Evolutionary conservation across 2,329 filamentous ascomycete species (phyloP), one percentile per base, ranked within the genome.

Genomic region (Endoconidiophora polonica): DNA sequence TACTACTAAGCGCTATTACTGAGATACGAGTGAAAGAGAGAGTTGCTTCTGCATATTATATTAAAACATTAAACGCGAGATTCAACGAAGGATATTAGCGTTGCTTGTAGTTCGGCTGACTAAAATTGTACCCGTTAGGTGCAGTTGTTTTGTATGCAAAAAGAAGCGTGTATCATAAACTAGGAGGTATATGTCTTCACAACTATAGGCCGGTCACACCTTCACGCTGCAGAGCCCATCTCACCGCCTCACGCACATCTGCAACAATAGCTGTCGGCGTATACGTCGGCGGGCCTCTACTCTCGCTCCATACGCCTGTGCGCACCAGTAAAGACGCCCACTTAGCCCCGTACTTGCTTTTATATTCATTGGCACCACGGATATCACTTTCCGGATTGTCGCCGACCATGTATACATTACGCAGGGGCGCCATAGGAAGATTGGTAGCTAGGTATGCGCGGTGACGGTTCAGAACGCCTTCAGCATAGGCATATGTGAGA

Each of bases 381-480:
- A 98, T 94, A 62, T 98, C 91, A 57, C 83, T 91, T 60, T 86
- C 86, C 4, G 84, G 83, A 59, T 90, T 90, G 60, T 90, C 84
- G 4, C 91, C 91, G 40, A 96, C 76, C 90, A 96, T 96, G 65
- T 94, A 96, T 9, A 96, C 87, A 41, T 73, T 75, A 58, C 72
- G 70, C 50, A 94, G 64, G n/a, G 73, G 71, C 18, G 59, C 62
- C 2, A 55, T 58, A 37, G 49, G 38, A 3, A 46, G 42, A 10
- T 33, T 26, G 14, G 44, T 45, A 18, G 23, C 33, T 54, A 54
- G 18, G 46, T 48, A 22, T 20, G 68, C 63, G 18, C 82, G 70
- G 60, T 84, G 78, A 52, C 66, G 65, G 48, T 76, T 66, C 47
- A 96, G 69, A 47, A 84, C 73, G 46, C 76, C 71, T 66, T 95